Evolutionary conservation across 305 asterid species (phyloP).

Genomic region (Fraxinus sp.): DNA sequence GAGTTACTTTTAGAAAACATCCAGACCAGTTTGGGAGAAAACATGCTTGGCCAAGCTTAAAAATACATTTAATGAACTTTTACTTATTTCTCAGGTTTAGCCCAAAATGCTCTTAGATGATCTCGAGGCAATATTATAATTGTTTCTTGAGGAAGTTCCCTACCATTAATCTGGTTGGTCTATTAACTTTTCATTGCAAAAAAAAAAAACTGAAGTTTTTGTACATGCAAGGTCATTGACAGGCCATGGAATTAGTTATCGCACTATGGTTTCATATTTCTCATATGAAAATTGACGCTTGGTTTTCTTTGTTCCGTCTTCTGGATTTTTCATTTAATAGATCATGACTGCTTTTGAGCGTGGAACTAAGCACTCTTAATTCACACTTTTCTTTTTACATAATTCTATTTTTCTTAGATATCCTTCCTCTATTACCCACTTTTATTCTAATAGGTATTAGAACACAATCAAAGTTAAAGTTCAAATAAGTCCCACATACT

Average conservation of each 20-base stretch:
- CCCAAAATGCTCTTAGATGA: neutral
- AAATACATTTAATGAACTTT: neutral
- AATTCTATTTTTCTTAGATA: neutral
- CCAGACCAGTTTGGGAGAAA: neutral
- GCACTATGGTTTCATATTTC: neutral
- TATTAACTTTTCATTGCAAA: conserved; percentile 11
- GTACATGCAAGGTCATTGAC: neutral
- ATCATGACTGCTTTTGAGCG: neutral
- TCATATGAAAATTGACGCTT: neutral
- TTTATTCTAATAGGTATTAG: neutral
- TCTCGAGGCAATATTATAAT: neutral
- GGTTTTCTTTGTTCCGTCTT: neutral
- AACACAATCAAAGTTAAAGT: neutral
- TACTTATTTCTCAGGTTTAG: neutral
- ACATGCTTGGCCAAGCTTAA: neutral
- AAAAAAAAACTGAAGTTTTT: neutral
- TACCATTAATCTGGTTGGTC: neutral
- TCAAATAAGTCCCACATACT: neutral
- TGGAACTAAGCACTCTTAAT: neutral
- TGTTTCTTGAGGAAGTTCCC: neutral
- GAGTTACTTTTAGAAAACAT: neutral
- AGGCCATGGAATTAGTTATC: conserved; percentile 16
- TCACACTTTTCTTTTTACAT: neutral
- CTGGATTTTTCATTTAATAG: neutral
- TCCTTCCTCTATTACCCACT: neutral